These are phyloP conservation scores for Saccharomyces paradoxus DNA, from an alignment of 805 yeast genomes.

Conservation along the genomic window DNA sequence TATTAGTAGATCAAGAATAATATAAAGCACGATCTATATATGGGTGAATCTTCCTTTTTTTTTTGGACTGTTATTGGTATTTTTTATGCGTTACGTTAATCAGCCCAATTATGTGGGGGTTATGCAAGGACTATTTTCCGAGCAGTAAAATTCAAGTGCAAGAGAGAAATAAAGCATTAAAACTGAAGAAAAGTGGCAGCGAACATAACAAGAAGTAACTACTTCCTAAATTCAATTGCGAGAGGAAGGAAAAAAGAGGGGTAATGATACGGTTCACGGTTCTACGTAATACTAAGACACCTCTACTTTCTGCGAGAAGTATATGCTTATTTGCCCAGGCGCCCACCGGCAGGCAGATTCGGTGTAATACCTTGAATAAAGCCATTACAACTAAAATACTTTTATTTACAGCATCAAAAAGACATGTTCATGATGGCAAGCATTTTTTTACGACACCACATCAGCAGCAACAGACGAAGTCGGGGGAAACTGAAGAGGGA, in stretches of 20 bases:
- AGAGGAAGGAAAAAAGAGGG: neutral
- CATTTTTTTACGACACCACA: conserved; percentile 22
- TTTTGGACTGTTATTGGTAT: neutral
- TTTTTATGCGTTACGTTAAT: neutral
- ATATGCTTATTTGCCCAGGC: neutral
- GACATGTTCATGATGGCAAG: conserved; percentile 7
- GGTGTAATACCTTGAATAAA: neutral
- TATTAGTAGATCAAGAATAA: neutral
- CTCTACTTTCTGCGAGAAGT: neutral
- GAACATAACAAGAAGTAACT: neutral
- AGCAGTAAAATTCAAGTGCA: neutral
- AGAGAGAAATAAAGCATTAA: neutral
- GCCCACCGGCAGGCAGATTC: neutral
- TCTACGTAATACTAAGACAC: neutral
- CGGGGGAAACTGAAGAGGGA: neutral
- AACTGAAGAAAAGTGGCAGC: neutral
- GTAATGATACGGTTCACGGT: neutral
- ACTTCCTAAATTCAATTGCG: neutral
- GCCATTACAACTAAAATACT: neutral
- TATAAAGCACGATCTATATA: neutral
- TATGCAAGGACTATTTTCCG: neutral
- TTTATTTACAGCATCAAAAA: neutral
- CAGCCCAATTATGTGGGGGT: neutral
- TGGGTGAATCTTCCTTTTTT: neutral
- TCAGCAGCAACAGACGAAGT: neutral